Conservation (phyloP, 805 yeast species). For the Kregervanrija pseudodelftensis region DNA sequence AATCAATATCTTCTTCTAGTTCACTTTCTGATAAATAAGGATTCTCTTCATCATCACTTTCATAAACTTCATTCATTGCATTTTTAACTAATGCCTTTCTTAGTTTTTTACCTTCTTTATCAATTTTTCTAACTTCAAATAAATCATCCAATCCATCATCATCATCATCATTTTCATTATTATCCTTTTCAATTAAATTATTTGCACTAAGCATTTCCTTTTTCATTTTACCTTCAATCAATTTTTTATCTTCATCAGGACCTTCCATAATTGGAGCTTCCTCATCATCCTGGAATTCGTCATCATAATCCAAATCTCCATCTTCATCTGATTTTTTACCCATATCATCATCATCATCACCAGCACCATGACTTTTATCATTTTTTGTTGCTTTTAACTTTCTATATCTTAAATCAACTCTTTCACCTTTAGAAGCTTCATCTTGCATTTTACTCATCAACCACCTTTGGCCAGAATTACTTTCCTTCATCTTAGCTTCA, state of each 20-base stretch:
- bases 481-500: constrained; percentile 83
- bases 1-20: constrained; percentile 44
- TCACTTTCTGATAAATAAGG: constrained; percentile 77
- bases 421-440: constrained; percentile 48
- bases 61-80: constrained; percentile 84
- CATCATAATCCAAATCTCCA: constrained; percentile 91
- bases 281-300: constrained; percentile 97
- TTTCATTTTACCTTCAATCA: constrained; percentile 77
- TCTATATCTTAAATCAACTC: constrained; percentile 44
- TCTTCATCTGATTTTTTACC: constrained; percentile 54
- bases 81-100: constrained; percentile 77
- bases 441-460: constrained; percentile 83
- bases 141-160: constrained; percentile 65
- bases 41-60: constrained; percentile 66
- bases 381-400: constrained; percentile 14
- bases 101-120: constrained; percentile 83
- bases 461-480: constrained; percentile 81
- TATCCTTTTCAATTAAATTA: constrained; percentile 57
- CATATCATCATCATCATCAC: constrained; percentile 27
- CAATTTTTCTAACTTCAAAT: constrained; percentile 64
- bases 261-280: constrained; percentile 98
- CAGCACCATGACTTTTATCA: too few relatives aligned
- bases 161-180: constrained; percentile 53
- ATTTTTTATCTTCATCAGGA: constrained; percentile 88
- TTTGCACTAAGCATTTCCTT: constrained; percentile 80